Conservation (phyloP, 306 rosid genomes). For the Rosa multiflora region DNA sequence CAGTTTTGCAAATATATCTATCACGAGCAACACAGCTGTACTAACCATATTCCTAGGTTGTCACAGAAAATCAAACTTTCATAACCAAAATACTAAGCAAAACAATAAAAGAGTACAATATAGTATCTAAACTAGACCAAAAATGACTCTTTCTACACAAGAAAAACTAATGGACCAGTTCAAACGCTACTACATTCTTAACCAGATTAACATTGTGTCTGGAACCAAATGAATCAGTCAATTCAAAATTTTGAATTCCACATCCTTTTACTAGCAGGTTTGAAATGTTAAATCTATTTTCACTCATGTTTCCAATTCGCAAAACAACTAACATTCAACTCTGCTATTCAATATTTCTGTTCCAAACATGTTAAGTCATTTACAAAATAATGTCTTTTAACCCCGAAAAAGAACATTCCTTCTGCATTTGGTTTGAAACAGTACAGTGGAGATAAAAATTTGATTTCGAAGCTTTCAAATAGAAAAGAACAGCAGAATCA, state of each 20-base stretch:
- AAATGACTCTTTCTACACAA: background rate
- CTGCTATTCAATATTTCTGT: background rate
- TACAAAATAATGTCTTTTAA: background rate
- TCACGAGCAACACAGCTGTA: background rate
- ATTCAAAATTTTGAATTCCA: background rate
- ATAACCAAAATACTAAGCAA: slow-evolving; percentile 1
- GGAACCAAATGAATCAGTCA: background rate
- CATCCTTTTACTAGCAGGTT: background rate
- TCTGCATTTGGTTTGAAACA: background rate
- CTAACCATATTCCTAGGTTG: background rate
- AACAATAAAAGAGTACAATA: background rate
- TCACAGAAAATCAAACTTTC: background rate
- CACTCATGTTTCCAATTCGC: background rate
- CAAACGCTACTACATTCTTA: background rate
- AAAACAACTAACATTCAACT: background rate
- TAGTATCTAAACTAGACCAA: background rate
- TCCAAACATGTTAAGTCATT: background rate
- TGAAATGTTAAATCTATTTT: background rate
- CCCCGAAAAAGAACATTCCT: background rate
- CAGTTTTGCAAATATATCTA: background rate
- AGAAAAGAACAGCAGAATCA: background rate
- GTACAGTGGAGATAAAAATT: no score
- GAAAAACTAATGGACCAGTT: background rate
- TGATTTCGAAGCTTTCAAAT: background rate
- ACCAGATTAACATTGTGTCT: background rate